phyloP scores from a whole-genome alignment of 1,139 yeast genomes.

The Scheffersomyces parashehatae region DNA sequence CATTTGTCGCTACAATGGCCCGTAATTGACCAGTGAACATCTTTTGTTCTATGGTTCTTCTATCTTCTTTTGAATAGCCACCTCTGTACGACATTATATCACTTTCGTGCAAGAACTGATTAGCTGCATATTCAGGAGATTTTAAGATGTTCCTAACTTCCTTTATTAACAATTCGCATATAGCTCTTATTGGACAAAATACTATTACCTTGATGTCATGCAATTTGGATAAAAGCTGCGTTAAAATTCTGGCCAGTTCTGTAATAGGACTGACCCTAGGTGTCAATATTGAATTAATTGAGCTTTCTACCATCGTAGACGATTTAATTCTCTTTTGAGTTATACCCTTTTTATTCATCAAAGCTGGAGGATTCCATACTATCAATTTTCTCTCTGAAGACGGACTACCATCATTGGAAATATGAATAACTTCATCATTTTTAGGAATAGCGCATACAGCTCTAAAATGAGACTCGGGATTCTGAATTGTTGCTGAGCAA shows the following conservation, averaged over 20 bases:
- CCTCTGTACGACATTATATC: conserved; percentile 93
- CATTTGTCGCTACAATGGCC: conserved; percentile 93
- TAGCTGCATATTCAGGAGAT: conserved; percentile 1
- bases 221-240: conserved; percentile 62
- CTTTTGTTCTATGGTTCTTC: conserved; percentile 82
- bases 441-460: conserved; percentile 66
- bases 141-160: conserved; percentile 56
- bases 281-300: conserved; percentile 21
- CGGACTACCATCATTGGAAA: conserved; percentile 85
- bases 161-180: conserved; percentile 85
- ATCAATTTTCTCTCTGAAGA: conserved; percentile 71
- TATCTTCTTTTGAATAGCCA: conserved; percentile 83
- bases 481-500: conserved; percentile 88
- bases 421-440: conserved; percentile 46
- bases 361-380: conserved; percentile 81
- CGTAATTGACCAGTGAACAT: conserved; percentile 85
- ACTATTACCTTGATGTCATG: conserved; percentile 67
- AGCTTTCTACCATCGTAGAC: conserved; percentile 8
- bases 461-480: conserved; percentile 71
- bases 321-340: conserved; percentile 13
- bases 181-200: conserved; percentile 82
- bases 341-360: conserved; percentile 59
- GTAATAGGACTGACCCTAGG: conserved; percentile 68
- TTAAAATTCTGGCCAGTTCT: conserved; percentile 74
- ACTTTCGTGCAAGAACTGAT: conserved; percentile 24